Percentiles rank a stretch among this genome's conserved stretches.
Evolutionary conservation across 129 eudicot species (phyloP).

Genomic region (Flaveria linearis): DNA sequence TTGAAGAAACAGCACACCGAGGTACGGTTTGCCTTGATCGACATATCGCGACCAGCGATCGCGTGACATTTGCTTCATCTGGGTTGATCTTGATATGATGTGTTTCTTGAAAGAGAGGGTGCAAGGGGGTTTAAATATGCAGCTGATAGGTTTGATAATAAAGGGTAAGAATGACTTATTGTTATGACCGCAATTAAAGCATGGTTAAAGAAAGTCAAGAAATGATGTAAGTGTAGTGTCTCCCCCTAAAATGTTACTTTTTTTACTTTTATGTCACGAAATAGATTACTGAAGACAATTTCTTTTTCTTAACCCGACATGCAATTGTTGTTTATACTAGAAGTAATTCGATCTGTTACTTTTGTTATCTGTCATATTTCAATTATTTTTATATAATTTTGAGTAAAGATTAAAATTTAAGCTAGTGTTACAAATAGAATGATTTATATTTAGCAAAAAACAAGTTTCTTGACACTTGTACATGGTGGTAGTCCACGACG

Average conservation of each 20-base stretch:
- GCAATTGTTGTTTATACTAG: conserved; percentile 16
- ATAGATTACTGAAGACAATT: conserved; percentile 11
- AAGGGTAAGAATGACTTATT: no score
- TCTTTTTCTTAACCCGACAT: conserved; percentile 42
- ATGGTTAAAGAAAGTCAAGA: conserved; percentile 26
- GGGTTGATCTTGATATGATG: conserved; percentile 10
- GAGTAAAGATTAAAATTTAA: no score
- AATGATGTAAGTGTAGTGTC: conserved; percentile 24
- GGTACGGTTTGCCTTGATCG: conserved; percentile 47
- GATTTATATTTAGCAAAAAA: conserved; percentile 5
- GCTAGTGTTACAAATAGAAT: neutral
- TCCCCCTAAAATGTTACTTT: conserved; percentile 31
- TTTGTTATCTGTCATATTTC: conserved; percentile 28
- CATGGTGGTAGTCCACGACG: conserved; percentile 24
- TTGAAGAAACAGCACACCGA: conserved; percentile 60
- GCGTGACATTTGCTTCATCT: conserved; percentile 27
- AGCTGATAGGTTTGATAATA: no score
- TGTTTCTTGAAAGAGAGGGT: conserved; percentile 19
- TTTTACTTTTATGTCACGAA: conserved; percentile 33
- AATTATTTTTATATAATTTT: neutral
- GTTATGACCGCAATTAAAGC: neutral
- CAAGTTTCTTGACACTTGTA: conserved; percentile 22
- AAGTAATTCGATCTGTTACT: conserved; percentile 8
- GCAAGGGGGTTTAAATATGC: conserved; percentile 7
- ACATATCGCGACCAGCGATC: conserved; percentile 26